A percentile compares a stretch with the other conserved stretches of the same genome.
Evolutionary conservation across 139 green algal genomes (phyloP).

Genomic region (Chlamydomonas incerta): DNA sequence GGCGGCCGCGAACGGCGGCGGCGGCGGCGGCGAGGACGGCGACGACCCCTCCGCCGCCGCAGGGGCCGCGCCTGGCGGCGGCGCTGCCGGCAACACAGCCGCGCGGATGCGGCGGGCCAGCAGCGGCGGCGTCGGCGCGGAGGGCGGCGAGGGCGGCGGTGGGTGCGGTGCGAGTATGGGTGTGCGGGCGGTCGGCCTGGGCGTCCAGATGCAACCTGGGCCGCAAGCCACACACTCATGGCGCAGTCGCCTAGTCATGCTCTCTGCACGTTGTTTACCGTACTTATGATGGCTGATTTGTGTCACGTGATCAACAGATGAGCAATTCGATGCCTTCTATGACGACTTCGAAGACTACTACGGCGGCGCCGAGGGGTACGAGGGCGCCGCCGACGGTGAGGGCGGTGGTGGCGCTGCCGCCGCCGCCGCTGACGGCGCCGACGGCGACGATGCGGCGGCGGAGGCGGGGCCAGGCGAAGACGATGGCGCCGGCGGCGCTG

Average conservation of each 20-base stretch:
- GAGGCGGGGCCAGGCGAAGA: not conserved
- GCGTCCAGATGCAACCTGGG: too few relatives aligned
- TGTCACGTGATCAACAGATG: not conserved
- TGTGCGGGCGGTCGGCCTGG: too few relatives aligned
- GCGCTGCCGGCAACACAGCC: too few relatives aligned
- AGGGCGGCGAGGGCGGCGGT: not conserved
- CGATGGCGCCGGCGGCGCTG: not conserved
- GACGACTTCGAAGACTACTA: constrained; percentile 46
- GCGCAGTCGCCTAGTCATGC: too few relatives aligned
- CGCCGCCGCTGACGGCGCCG: not conserved
- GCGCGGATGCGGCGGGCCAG: not conserved
- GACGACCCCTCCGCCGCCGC: too few relatives aligned
- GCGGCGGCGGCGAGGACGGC: not conserved
- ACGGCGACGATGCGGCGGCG: not conserved
- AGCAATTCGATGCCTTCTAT: constrained; percentile 14
- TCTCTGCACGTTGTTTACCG: too few relatives aligned
- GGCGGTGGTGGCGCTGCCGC: not conserved
- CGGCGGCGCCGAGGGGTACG: not conserved
- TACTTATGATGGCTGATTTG: too few relatives aligned
- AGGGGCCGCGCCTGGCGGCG: too few relatives aligned
- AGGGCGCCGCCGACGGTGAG: not conserved
- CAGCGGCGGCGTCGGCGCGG: not conserved
- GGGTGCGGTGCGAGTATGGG: too few relatives aligned
- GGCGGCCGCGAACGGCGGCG: not conserved
- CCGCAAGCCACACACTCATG: too few relatives aligned